These are phyloP conservation scores for Komagataella kurtzmanii DNA, from an alignment of 805 yeast genomes.

Conservation along the genomic window DNA sequence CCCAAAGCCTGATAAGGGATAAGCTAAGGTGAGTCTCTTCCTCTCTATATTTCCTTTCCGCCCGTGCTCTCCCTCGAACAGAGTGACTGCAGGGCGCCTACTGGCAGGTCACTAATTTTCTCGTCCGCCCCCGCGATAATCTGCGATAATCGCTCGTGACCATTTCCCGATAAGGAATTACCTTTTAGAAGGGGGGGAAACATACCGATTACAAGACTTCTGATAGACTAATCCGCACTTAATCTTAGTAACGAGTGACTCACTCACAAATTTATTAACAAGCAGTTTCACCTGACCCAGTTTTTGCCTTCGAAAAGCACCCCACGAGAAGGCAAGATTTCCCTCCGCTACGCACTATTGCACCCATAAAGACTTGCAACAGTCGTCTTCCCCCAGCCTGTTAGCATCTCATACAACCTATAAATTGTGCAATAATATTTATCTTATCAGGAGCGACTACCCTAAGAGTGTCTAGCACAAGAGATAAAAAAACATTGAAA, in stretches of 20 bases:
- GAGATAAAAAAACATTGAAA: neutral
- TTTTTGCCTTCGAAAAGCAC: neutral
- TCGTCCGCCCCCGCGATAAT: neutral
- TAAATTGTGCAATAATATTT: neutral
- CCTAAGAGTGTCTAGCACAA: neutral
- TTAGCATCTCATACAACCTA: neutral
- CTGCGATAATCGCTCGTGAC: neutral
- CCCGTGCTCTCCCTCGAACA: neutral
- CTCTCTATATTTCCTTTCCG: neutral
- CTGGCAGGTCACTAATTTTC: neutral
- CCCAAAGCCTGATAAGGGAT: neutral
- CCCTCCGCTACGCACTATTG: neutral
- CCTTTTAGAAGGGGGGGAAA: neutral
- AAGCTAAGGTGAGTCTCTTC: neutral
- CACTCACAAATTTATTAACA: neutral
- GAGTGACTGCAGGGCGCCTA: neutral
- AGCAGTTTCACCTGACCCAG: neutral
- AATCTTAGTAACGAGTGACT: neutral
- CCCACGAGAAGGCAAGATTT: neutral
- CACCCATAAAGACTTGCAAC: neutral
- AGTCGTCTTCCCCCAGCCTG: neutral
- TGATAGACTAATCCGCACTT: neutral
- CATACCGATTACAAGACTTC: neutral
- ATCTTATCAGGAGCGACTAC: neutral
- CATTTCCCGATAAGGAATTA: neutral